Evolutionary conservation across 192 early-diverging fungal genomes (phyloP), one percentile per base, ranked within the genome.

Genomic region (Backusella luteola): DNA sequence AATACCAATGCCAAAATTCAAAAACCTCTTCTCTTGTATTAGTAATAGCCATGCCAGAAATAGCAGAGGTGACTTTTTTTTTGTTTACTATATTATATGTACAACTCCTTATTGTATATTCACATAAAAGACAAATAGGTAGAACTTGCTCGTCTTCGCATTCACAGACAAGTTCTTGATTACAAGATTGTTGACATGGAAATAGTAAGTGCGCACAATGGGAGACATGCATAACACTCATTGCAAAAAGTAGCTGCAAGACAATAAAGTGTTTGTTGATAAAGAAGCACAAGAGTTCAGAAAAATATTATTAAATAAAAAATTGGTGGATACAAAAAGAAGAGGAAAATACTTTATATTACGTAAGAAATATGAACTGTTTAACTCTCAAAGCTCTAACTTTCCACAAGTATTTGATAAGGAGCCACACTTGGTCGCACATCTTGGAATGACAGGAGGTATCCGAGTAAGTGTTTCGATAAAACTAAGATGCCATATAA

Each of bases 371-470:
- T 39, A 39, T 0, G 38, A 39, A 39, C 11, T 0, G 32, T 32
- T 32, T 32, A 32, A 39, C 38, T 0, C 38, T 9, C 38, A 39
- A 39, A 39, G 38, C 38, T 32, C 32, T 32, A 2, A 39, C 38
- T 9, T 9, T 34, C n/a, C 39, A 34, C 34, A 81, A 73, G 73
- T 78, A 26, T 77, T 91, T 21, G 85, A 87, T 69, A 68, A 79
- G 56, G 80, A 46, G 6, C 81, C 80, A 21, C 77, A 87, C 66
- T 46, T 85, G 1, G 89, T 95, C 6, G 44, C 90, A 71, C 93
- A 96, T 78, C 87, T 93, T 78, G 95, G 94, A 35, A 93, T 94
- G 93, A 90, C 92, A 4, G 90, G 91, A n/a, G 75, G 83, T 69
- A 67, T 88, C 6, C 23, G 49, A 36, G 87, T 87, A 80, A 74